These are phyloP conservation scores for Strobilomyces echinocephalus DNA, from an alignment of 768 basidiomycete species.

Conservation along the genomic window DNA sequence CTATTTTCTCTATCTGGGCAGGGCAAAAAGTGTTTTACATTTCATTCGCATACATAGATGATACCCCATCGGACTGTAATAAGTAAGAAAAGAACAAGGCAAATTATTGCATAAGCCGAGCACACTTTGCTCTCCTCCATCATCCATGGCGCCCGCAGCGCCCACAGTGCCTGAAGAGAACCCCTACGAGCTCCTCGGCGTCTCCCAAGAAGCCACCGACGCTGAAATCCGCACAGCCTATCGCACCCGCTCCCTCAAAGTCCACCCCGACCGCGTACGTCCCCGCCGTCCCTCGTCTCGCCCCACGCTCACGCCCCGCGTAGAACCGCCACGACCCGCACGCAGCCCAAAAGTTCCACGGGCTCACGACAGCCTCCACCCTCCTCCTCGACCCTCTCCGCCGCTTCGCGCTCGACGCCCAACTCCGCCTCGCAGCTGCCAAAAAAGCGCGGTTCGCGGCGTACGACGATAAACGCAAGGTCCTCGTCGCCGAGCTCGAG, in stretches of 20 bases:
- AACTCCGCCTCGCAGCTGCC: constrained; percentile 65
- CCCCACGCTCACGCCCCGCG: constrained; percentile 6
- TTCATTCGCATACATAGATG: constrained; percentile 38
- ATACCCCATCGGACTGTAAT: too few species aligned
- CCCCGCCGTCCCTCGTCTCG: constrained; percentile 7
- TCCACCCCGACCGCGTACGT: constrained; percentile 81
- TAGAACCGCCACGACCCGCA: constrained; percentile 78
- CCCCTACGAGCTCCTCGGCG: constrained; percentile 67
- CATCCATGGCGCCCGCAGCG: constrained; percentile 22
- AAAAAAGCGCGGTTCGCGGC: constrained; percentile 63
- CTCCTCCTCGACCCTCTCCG: constrained; percentile 76
- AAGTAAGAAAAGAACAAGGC: too few species aligned
- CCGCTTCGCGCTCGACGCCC: constrained; percentile 75
- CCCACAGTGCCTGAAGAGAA: constrained; percentile 54
- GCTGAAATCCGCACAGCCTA: constrained; percentile 78
- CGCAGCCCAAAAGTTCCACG: constrained; percentile 83
- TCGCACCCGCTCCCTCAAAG: constrained; percentile 73
- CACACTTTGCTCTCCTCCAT: too few species aligned
- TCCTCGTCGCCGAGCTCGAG: constrained; percentile 72
- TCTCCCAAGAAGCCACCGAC: constrained; percentile 64
- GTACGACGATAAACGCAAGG: constrained; percentile 71
- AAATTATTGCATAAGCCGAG: too few species aligned
- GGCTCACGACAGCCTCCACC: constrained; percentile 76
- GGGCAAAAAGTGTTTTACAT: too few species aligned
- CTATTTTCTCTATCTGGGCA: too few species aligned